These are phyloP conservation scores for Saccharomycopsis synnaedendra DNA, from an alignment of 805 yeast species.

Conservation along the genomic window DNA sequence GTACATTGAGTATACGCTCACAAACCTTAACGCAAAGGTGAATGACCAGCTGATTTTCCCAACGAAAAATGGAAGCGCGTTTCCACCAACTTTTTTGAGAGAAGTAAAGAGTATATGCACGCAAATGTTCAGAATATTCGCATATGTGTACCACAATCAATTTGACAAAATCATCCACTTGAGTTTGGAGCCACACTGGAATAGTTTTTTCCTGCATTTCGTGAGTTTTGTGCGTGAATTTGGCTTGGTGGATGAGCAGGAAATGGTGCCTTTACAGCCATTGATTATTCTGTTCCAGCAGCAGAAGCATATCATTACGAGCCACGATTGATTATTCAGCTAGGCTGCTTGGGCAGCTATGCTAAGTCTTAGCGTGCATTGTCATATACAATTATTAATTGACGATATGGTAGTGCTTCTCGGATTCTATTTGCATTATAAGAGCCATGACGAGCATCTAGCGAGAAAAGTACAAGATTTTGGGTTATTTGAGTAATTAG, in stretches of 20 bases:
- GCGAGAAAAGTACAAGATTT: too few species aligned
- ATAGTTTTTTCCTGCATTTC: conserved; percentile 92
- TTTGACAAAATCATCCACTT: conserved; percentile 89
- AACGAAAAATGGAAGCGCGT: conserved; percentile 77
- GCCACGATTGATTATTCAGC: neutral
- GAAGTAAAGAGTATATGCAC: conserved; percentile 80
- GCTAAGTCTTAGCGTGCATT: too few species aligned
- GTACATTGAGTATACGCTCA: conserved; percentile 81
- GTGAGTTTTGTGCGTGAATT: conserved; percentile 80
- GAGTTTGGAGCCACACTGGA: conserved; percentile 94
- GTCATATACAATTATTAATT: too few species aligned
- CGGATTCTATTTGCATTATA: too few species aligned
- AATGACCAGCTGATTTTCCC: conserved; percentile 90
- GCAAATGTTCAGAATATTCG: conserved; percentile 92
- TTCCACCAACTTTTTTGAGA: conserved; percentile 73
- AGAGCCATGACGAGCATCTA: too few species aligned
- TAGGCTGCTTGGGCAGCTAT: neutral
- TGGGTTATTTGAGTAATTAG: too few species aligned
- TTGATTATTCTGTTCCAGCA: conserved; percentile 70
- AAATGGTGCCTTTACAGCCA: conserved; percentile 65
- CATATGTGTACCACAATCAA: conserved; percentile 90
- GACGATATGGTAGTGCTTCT: too few species aligned
- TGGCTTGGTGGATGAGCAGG: conserved; percentile 66
- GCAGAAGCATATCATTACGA: conserved; percentile 65
- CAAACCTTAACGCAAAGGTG: conserved; percentile 81